Conservation (phyloP, 1,284 basidiomycete genomes). For the Tranzscheliella williamsii region DNA sequence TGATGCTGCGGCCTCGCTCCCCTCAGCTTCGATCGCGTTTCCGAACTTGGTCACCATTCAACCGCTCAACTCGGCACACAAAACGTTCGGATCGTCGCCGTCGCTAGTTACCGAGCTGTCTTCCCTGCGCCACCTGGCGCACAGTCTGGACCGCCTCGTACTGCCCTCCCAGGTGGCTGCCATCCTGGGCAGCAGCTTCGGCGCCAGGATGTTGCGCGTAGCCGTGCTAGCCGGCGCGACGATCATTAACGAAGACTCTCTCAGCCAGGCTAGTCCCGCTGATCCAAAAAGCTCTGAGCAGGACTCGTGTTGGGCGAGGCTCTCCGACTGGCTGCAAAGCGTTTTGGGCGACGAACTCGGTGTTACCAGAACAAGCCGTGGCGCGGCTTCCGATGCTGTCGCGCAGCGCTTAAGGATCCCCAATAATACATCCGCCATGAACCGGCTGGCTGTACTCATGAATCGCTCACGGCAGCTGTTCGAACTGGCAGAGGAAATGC, state of each 20-base stretch:
- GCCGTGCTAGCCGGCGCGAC: conserved; percentile 33
- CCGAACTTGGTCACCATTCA: conserved; percentile 39
- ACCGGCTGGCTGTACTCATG: conserved; percentile 15
- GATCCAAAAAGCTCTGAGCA: conserved; percentile 19
- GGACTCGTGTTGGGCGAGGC: conserved; percentile 30
- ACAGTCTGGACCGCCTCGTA: conserved; percentile 31
- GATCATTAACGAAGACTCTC: conserved; percentile 33
- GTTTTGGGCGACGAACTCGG: conserved; percentile 38
- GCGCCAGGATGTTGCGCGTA: conserved; percentile 31
- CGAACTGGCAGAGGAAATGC: conserved; percentile 28
- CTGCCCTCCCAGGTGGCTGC: conserved; percentile 41
- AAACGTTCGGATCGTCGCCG: conserved; percentile 23
- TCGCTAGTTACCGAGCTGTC: conserved; percentile 39
- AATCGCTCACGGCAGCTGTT: conserved; percentile 12
- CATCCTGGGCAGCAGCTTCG: conserved; percentile 28
- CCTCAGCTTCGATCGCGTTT: conserved; percentile 13
- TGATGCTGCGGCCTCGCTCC: conserved; percentile 4
- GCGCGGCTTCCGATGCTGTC: not conserved
- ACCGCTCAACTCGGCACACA: conserved; percentile 24
- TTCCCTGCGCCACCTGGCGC: conserved; percentile 37
- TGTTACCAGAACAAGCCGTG: conserved; percentile 1
- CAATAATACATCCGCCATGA: conserved; percentile 14
- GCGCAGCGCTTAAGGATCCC: conserved; percentile 22
- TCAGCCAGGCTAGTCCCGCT: conserved; percentile 24
- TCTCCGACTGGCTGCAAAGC: conserved; percentile 42